Conservation (phyloP, 257 asterid genomes). For the Echites panduratus region DNA sequence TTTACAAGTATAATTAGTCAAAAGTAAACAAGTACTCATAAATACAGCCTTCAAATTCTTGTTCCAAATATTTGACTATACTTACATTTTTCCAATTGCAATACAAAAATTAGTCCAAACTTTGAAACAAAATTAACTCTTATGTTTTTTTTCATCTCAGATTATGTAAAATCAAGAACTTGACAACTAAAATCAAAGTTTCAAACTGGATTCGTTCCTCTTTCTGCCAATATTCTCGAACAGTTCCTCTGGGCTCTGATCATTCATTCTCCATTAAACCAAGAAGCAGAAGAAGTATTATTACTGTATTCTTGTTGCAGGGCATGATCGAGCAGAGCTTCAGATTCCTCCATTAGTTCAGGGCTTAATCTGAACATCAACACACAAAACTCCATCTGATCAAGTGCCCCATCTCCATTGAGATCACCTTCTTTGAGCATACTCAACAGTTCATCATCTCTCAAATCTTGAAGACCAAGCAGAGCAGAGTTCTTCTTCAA, state of each 20-base stretch:
- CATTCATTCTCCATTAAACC: neutral
- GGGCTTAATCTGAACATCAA: slow-evolving; percentile 88
- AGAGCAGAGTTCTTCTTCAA: slow-evolving; percentile 62
- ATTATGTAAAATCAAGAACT: neutral
- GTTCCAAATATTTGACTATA: neutral
- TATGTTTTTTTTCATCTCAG: neutral
- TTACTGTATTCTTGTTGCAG: slow-evolving; percentile 29
- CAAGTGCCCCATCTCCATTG: slow-evolving; percentile 58
- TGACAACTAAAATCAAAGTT: neutral
- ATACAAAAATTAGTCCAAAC: neutral
- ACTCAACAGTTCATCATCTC: slow-evolving; percentile 58
- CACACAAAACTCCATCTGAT: slow-evolving; percentile 81
- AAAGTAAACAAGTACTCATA: too few species aligned
- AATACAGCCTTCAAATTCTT: neutral
- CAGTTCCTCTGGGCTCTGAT: too few species aligned
- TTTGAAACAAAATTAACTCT: neutral
- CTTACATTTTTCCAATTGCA: neutral
- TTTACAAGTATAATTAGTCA: too few species aligned
- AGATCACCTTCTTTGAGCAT: slow-evolving; percentile 69
- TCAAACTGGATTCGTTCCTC: too few species aligned
- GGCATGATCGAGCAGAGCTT: slow-evolving; percentile 46
- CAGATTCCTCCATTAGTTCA: slow-evolving; percentile 58
- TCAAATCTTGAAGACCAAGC: slow-evolving; percentile 61
- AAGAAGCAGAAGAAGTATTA: slow-evolving; percentile 2
- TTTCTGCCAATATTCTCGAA: too few species aligned